Conservation (phyloP, 129 eudicot genomes). For the Artemisia annua region DNA sequence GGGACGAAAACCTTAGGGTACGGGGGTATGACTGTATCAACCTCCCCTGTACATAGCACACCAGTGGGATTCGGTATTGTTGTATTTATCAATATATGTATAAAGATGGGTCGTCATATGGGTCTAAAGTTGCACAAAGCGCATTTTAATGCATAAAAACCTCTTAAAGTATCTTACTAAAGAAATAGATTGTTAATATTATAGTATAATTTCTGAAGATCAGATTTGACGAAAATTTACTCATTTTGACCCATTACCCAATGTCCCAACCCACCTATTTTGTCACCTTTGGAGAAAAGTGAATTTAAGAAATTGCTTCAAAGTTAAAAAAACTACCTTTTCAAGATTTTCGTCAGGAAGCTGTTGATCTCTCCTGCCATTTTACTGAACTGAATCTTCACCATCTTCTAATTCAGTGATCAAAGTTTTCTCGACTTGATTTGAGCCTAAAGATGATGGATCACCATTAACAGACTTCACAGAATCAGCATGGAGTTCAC, state of each 20-base stretch:
- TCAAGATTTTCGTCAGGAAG: constrained; percentile 38
- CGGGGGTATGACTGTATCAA: no score
- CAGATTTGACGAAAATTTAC: neutral
- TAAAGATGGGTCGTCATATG: no score
- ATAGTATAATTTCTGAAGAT: no score
- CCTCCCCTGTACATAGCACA: no score
- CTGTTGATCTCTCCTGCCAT: constrained; percentile 28
- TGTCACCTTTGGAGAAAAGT: neutral
- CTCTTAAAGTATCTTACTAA: no score
- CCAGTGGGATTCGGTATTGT: no score
- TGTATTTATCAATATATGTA: no score
- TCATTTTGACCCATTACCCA: neutral
- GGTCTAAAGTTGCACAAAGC: no score
- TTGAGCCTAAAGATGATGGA: constrained; percentile 30
- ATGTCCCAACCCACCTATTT: constrained; percentile 1
- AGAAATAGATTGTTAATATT: no score
- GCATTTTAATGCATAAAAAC: no score
- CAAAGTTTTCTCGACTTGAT: constrained; percentile 34
- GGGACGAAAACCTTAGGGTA: no score
- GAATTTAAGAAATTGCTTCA: neutral
- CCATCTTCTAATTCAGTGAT: constrained; percentile 23
- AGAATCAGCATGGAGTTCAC: constrained; percentile 22
- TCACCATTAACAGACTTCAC: constrained; percentile 42
- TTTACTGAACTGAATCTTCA: constrained; percentile 30
- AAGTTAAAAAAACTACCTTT: constrained; percentile 38